Evolutionary conservation across 768 basidiomycete species (phyloP).

Genomic region (Phylloporus sp.): DNA sequence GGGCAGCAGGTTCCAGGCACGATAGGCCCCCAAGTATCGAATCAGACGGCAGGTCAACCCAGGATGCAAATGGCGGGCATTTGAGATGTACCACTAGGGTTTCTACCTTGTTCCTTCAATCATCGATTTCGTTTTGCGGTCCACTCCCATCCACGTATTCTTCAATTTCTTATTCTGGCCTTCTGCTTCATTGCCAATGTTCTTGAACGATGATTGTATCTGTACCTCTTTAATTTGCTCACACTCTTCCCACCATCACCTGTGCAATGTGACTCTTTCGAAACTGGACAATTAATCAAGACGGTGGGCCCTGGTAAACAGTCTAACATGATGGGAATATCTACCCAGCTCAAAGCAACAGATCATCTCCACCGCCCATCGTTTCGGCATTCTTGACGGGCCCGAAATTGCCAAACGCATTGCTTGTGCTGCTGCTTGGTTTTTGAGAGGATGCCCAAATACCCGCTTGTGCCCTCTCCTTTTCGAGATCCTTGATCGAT

Average conservation of each 20-base stretch:
- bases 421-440: conserved; percentile 11
- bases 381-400: conserved; percentile 14
- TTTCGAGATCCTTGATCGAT: conserved; percentile 85
- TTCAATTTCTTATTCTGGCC: conserved; percentile 21
- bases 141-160: conserved; percentile 1
- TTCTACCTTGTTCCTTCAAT: neutral
- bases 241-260: conserved; percentile 14
- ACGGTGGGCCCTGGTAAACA: conserved; percentile 3
- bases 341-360: conserved; percentile 33
- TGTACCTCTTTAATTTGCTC: conserved; percentile 34
- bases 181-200: conserved; percentile 20
- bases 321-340: conserved; percentile 6
- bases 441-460: conserved; percentile 58
- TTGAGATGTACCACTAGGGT: conserved; percentile 19
- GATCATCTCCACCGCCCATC: conserved; percentile 36
- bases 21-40: conserved; percentile 27
- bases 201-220: conserved; percentile 36
- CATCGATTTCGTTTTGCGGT: conserved; percentile 13
- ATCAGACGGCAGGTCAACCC: conserved; percentile 25
- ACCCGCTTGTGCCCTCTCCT: conserved; percentile 75
- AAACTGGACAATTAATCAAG: conserved; percentile 15
- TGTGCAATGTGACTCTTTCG: conserved; percentile 20
- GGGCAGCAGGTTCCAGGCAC: conserved; percentile 36
- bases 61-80: conserved; percentile 35
- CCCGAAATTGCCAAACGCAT: conserved; percentile 34